Percentiles rank a stretch among this genome's conserved stretches.
phyloP scores from a whole-genome alignment of 2,329 filamentous ascomycete genomes.

The Aspergillus oerlinghausenensis region DNA sequence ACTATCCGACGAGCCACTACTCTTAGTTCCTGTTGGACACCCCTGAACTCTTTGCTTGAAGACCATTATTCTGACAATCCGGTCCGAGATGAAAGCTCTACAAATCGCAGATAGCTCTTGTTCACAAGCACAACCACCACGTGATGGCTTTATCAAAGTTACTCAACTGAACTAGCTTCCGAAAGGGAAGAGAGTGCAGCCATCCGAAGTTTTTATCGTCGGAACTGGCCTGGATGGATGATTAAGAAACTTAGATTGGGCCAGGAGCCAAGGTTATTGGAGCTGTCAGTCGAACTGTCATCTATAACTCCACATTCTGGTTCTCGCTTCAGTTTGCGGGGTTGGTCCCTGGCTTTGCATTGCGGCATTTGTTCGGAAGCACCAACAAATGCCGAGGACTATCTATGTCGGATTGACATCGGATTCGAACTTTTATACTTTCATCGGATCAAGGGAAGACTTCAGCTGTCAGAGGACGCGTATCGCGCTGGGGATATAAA shows the following conservation, averaged over 20 bases:
- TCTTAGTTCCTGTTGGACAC: neutral
- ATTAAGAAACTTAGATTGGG: neutral
- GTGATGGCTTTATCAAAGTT: neutral
- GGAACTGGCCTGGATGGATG: neutral
- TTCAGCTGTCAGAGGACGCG: neutral
- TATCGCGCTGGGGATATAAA: neutral
- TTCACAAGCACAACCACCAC: neutral
- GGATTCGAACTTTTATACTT: neutral
- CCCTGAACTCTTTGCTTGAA: neutral
- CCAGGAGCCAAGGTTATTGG: neutral
- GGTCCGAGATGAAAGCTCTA: neutral
- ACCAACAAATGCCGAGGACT: neutral
- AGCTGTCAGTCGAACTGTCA: neutral
- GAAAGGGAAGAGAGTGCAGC: neutral
- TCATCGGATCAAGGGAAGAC: neutral
- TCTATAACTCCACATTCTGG: neutral
- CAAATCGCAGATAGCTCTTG: neutral
- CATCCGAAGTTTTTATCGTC: neutral
- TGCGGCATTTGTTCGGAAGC: neutral
- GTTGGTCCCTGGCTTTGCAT: neutral
- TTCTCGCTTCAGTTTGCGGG: neutral
- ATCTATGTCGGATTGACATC: neutral
- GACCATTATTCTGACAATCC: neutral
- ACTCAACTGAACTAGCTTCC: neutral
- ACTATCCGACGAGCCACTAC: neutral